Evolutionary conservation across 2,329 filamentous ascomycete species (phyloP).

Genomic region (Cladosporium sp.): DNA sequence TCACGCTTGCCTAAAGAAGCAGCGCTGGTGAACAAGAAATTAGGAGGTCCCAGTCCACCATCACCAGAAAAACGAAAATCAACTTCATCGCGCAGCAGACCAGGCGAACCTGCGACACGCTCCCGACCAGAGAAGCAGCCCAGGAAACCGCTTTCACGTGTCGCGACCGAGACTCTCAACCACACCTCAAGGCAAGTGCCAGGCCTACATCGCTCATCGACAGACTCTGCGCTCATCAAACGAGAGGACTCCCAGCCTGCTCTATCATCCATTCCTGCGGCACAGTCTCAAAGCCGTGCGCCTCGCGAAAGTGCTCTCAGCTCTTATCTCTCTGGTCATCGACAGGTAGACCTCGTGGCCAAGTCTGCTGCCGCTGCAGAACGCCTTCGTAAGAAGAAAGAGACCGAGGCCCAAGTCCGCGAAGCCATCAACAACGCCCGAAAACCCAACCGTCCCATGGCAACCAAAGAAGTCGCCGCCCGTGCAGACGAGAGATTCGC

Average conservation of each 20-base stretch:
- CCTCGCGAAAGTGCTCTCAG: constrained; percentile 2
- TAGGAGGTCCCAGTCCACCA: constrained; percentile 65
- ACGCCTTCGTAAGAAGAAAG: constrained; percentile 62
- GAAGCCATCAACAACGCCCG: constrained; percentile 70
- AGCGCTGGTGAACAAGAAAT: constrained; percentile 66
- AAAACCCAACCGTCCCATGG: constrained; percentile 69
- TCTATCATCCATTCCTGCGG: constrained; percentile 43
- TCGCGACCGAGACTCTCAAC: constrained; percentile 55
- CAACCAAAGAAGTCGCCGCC: constrained; percentile 63
- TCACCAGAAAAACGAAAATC: constrained; percentile 53
- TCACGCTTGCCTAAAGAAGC: constrained; percentile 70
- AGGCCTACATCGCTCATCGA: constrained; percentile 65
- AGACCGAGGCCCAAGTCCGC: constrained; percentile 65
- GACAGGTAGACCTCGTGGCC: constrained; percentile 54
- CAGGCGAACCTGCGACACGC: constrained; percentile 33
- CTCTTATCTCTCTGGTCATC: constrained; percentile 29
- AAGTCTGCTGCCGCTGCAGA: constrained; percentile 50
- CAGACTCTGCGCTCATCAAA: constrained; percentile 58
- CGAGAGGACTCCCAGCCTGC: constrained; percentile 51
- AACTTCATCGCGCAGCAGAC: constrained; percentile 35
- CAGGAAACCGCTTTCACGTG: constrained; percentile 56
- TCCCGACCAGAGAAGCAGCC: constrained; percentile 38
- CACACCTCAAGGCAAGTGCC: constrained; percentile 49
- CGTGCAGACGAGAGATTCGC: constrained; percentile 58
- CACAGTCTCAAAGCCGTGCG: constrained; percentile 7